Conservation (phyloP, 805 yeast species). For the Candida argentea region DNA sequence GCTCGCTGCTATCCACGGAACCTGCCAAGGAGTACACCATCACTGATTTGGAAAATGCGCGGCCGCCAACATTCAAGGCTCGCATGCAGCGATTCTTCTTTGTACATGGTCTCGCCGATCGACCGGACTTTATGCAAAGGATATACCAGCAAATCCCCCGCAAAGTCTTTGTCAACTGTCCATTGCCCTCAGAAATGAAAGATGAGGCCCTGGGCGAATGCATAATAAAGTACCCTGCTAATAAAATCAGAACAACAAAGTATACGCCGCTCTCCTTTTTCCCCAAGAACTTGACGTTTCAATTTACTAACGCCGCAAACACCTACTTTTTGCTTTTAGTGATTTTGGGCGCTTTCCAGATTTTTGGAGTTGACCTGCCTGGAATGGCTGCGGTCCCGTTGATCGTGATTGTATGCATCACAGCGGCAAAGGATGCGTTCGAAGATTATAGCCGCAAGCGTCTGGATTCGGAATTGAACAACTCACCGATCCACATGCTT, state of each 20-base stretch:
- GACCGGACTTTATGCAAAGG: constrained; percentile 26
- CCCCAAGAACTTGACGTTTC: constrained; percentile 45
- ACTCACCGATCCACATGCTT: constrained; percentile 49
- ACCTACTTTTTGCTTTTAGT: constrained; percentile 45
- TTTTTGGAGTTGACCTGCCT: constrained; percentile 67
- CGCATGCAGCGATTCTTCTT: constrained; percentile 6
- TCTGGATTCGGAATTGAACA: constrained; percentile 61
- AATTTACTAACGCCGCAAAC: constrained; percentile 52
- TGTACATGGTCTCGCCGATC: constrained; percentile 11
- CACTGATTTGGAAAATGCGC: constrained; percentile 5
- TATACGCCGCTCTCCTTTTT: constrained; percentile 49
- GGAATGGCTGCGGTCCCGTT: constrained; percentile 74
- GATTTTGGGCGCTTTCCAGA: constrained; percentile 37
- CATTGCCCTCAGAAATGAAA: constrained; percentile 34
- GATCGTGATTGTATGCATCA: constrained; percentile 65
- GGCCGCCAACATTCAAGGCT: constrained; percentile 7
- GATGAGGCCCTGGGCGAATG: constrained; percentile 18
- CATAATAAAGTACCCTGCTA: constrained; percentile 34
- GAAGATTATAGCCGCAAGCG: constrained; percentile 63
- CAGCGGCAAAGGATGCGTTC: constrained; percentile 68
- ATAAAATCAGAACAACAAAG: constrained; percentile 54
- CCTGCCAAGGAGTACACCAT: constrained; percentile 3
- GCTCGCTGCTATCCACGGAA: no score
- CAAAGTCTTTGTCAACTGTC: constrained; percentile 38
- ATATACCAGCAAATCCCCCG: constrained; percentile 32